Conservation (phyloP, 805 yeast species). For the Tetrapisispora arboricola region DNA sequence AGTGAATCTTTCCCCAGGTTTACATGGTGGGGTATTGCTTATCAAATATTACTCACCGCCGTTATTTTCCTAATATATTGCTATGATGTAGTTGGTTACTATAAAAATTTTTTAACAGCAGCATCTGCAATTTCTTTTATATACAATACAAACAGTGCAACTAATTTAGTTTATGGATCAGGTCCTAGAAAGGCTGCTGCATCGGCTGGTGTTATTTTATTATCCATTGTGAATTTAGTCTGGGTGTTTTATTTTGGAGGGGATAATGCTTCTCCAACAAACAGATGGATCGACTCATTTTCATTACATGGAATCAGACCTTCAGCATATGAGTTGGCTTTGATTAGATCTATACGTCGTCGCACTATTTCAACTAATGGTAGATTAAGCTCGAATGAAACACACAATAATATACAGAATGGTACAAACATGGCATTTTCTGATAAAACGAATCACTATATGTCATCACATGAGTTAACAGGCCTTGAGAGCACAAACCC, state of each 20-base stretch:
- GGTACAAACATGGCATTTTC: neutral
- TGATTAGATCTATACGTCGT: slow-evolving; percentile 20
- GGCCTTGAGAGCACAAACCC: slow-evolving; percentile 48
- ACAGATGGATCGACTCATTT: slow-evolving; percentile 76
- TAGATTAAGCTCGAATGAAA: neutral
- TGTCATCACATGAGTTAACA: slow-evolving; percentile 45
- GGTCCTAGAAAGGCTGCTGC: slow-evolving; percentile 69
- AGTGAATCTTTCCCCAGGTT: slow-evolving; percentile 56
- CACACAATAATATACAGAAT: slow-evolving; percentile 5
- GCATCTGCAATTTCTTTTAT: slow-evolving; percentile 58
- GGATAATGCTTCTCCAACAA: slow-evolving; percentile 79
- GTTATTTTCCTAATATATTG: slow-evolving; percentile 44
- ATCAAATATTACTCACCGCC: slow-evolving; percentile 52
- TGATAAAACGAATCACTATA: slow-evolving; percentile 14
- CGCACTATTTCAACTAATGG: slow-evolving; percentile 1
- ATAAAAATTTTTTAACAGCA: slow-evolving; percentile 40
- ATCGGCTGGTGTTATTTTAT: slow-evolving; percentile 81
- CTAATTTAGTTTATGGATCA: slow-evolving; percentile 60
- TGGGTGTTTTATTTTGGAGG: slow-evolving; percentile 91
- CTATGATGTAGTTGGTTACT: slow-evolving; percentile 55
- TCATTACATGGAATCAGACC: slow-evolving; percentile 43
- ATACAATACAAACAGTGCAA: slow-evolving; percentile 77
- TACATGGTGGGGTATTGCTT: slow-evolving; percentile 95
- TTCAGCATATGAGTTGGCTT: slow-evolving; percentile 24
- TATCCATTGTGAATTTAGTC: slow-evolving; percentile 69